These are phyloP conservation scores for Geosmithia morbida DNA, from an alignment of 2,329 filamentous ascomycete species.

Conservation along the genomic window DNA sequence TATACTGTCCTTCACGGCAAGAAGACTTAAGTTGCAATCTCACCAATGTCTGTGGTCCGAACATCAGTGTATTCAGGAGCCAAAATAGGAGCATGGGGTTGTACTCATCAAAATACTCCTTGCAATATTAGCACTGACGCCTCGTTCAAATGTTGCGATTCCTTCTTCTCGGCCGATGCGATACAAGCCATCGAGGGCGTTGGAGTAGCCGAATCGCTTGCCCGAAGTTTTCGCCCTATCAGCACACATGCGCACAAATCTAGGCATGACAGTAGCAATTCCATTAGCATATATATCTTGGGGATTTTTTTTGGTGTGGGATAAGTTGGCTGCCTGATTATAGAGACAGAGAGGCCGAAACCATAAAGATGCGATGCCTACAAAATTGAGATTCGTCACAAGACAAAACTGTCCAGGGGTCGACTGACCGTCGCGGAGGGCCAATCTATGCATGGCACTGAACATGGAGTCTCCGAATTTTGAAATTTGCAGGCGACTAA, in stretches of 20 bases:
- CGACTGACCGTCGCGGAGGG: conserved; percentile 20
- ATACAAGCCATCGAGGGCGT: conserved; percentile 18
- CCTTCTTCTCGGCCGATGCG: conserved; percentile 23
- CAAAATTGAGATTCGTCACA: not conserved
- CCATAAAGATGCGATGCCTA: conserved; percentile 26
- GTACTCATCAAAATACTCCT: conserved; percentile 28
- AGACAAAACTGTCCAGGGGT: not conserved
- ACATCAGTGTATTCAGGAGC: not conserved
- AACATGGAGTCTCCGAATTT: conserved; percentile 24
- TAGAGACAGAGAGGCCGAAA: conserved; percentile 25
- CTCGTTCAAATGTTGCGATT: conserved; percentile 19
- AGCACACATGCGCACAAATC: conserved; percentile 28
- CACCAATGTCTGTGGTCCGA: conserved; percentile 19
- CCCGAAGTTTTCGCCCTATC: conserved; percentile 22
- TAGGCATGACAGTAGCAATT: not conserved
- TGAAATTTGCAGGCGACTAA: conserved; percentile 27
- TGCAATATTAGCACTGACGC: conserved; percentile 22
- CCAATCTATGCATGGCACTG: conserved; percentile 20
- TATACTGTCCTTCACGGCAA: not conserved
- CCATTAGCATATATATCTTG: too few relatives aligned
- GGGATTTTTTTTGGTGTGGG: too few relatives aligned
- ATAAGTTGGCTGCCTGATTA: conserved; percentile 27
- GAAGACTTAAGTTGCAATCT: conserved; percentile 25
- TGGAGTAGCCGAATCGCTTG: conserved; percentile 22
- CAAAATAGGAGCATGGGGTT: conserved; percentile 4